phyloP scores from a whole-genome alignment of 2,329 filamentous ascomycete genomes.

The Cladosporium sp. region DNA sequence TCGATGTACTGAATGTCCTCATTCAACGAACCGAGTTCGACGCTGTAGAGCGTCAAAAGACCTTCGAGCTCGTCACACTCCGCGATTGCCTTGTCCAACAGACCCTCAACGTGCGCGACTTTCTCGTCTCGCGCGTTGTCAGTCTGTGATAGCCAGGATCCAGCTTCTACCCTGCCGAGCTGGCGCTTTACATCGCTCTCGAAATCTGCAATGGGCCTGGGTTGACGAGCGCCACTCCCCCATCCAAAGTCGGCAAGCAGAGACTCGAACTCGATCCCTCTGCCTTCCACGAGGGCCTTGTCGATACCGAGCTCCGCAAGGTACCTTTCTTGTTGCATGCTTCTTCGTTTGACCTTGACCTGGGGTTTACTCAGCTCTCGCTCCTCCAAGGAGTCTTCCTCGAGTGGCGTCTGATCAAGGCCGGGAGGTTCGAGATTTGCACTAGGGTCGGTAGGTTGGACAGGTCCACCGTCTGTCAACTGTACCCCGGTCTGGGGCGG shows the following conservation, averaged over 20 bases:
- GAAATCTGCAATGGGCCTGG: slow-evolving; percentile 73
- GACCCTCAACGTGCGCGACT: slow-evolving; percentile 76
- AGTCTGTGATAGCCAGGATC: slow-evolving; percentile 79
- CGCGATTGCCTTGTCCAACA: slow-evolving; percentile 84
- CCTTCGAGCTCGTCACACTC: slow-evolving; percentile 98
- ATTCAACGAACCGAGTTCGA: slow-evolving; percentile 87
- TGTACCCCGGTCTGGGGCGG: slow-evolving; percentile 16
- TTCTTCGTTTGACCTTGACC: slow-evolving; percentile 50
- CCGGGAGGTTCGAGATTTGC: slow-evolving; percentile 3
- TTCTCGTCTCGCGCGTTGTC: slow-evolving; percentile 80
- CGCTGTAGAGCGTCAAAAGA: slow-evolving; percentile 86
- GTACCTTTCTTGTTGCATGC: slow-evolving; percentile 74
- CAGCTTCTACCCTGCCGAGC: slow-evolving; percentile 84
- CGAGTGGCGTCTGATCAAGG: slow-evolving; percentile 4
- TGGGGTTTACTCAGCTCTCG: slow-evolving; percentile 24
- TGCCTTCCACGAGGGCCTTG: slow-evolving; percentile 67
- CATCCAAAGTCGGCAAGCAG: slow-evolving; percentile 86
- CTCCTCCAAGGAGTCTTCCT: slow-evolving; percentile 21
- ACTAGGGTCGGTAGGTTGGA: slow-evolving; percentile 20
- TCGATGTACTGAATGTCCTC: slow-evolving; percentile 98
- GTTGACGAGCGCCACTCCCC: slow-evolving; percentile 72
- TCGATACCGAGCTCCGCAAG: slow-evolving; percentile 75
- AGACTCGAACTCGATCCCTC: slow-evolving; percentile 74
- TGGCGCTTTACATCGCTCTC: slow-evolving; percentile 82
- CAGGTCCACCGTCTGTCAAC: slow-evolving; percentile 21